A percentile compares a stretch with the other conserved stretches of the same genome.
These are phyloP conservation scores for Teunomyces panamensis DNA, from an alignment of 805 yeast species.

Conservation along the genomic window DNA sequence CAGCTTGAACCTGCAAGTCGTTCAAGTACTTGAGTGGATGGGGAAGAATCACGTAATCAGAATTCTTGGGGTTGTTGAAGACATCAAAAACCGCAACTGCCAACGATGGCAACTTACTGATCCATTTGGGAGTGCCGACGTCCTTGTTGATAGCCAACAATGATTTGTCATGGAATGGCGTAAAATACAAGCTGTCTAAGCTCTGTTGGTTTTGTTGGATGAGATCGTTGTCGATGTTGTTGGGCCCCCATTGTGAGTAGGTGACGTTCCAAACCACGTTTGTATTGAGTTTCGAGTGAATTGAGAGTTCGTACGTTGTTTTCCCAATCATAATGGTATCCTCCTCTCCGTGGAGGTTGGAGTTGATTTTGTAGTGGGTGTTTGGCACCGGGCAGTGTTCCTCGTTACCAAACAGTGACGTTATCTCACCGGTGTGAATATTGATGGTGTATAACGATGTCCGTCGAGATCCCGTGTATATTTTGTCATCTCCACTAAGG, in stretches of 20 bases:
- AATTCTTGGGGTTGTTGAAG: constrained; percentile 27
- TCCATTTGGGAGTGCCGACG: constrained; percentile 77
- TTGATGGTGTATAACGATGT: constrained; percentile 76
- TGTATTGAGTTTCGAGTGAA: constrained; percentile 68
- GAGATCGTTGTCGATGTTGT: constrained; percentile 67
- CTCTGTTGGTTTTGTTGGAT: constrained; percentile 50
- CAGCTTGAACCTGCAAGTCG: constrained; percentile 23
- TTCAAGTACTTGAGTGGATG: constrained; percentile 58
- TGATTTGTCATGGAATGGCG: constrained; percentile 81
- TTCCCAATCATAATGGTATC: constrained; percentile 60
- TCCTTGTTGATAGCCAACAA: constrained; percentile 70
- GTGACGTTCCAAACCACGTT: constrained; percentile 75
- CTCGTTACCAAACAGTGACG: constrained; percentile 61
- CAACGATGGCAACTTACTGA: constrained; percentile 65
- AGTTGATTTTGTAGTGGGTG: constrained; percentile 14
- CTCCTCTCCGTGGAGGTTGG: constrained; percentile 18
- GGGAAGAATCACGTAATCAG: constrained; percentile 54
- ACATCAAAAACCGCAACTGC: constrained; percentile 82
- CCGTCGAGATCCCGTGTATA: constrained; percentile 81
- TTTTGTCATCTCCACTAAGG: constrained; percentile 66
- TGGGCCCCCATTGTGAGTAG: constrained; percentile 89
- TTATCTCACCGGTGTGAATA: constrained; percentile 67
- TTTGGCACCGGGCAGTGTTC: constrained; percentile 37
- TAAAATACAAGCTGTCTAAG: constrained; percentile 70
- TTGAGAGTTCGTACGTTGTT: constrained; percentile 68